These are phyloP conservation scores for Eucalyptus shirleyi DNA, from an alignment of 345 rosid species.

Conservation along the genomic window DNA sequence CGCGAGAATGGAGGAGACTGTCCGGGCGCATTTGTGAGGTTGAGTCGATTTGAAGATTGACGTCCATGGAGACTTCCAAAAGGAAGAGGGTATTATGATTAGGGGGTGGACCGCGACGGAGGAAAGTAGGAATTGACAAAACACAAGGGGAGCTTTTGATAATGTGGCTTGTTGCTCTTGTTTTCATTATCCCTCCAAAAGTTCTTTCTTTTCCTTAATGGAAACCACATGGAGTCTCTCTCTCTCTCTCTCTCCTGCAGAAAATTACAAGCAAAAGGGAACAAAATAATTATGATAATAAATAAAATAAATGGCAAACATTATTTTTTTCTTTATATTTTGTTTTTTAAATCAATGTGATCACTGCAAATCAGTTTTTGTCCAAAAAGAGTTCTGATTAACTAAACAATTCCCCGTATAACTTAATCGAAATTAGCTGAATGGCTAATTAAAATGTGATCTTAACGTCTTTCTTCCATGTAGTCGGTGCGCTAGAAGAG, in stretches of 20 bases:
- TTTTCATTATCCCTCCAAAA: background rate
- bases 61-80: background rate
- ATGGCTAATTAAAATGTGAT: background rate
- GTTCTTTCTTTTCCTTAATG: background rate
- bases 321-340: too few relatives aligned
- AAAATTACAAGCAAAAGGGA: background rate
- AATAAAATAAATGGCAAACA: background rate
- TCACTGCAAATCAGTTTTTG: background rate
- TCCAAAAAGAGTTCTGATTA: background rate
- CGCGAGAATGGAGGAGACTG: background rate
- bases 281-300: background rate
- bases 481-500: accelerated
- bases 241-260: background rate
- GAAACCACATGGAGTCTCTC: background rate
- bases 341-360: background rate
- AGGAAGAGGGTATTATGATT: background rate
- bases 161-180: background rate
- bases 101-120: background rate
- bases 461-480: background rate
- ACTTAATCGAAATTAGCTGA: background rate
- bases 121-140: background rate
- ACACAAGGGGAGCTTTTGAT: background rate
- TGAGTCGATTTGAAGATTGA: background rate
- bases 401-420: background rate
- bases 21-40: background rate